Conservation (phyloP, 192 early-diverging fungal species). For the Coemansia sp. region DNA sequence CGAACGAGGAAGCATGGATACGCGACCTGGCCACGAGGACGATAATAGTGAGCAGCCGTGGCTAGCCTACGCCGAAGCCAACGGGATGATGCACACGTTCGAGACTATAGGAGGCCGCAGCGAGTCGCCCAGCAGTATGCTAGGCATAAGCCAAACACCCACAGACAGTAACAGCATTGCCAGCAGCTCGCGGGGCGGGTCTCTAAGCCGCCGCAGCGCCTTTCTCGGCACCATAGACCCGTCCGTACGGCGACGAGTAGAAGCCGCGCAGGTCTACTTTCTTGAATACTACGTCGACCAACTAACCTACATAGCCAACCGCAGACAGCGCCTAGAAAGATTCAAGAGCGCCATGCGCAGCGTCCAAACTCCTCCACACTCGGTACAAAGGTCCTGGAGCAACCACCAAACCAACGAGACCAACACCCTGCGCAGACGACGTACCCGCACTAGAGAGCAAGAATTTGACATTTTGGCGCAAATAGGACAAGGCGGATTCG, state of each 20-base stretch:
- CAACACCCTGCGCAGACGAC: slow-evolving; percentile 60
- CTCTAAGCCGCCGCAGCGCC: slow-evolving; percentile 45
- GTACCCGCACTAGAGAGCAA: slow-evolving; percentile 63
- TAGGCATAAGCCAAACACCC: slow-evolving; percentile 8
- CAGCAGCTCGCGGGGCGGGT: slow-evolving; percentile 28
- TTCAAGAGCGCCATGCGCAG: slow-evolving; percentile 57
- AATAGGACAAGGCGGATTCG: slow-evolving; percentile 79
- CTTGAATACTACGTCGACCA: slow-evolving; percentile 83
- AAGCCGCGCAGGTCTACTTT: slow-evolving; percentile 62
- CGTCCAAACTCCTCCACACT: slow-evolving; percentile 33
- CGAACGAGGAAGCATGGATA: slow-evolving; percentile 32
- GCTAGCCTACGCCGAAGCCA: slow-evolving; percentile 46
- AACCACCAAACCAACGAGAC: slow-evolving; percentile 57
- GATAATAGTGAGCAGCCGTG: slow-evolving; percentile 31
- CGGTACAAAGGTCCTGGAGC: slow-evolving; percentile 44
- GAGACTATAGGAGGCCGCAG: slow-evolving; percentile 44
- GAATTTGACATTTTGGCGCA: slow-evolving; percentile 70
- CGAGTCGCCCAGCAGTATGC: slow-evolving; percentile 34
- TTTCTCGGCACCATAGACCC: slow-evolving; percentile 52
- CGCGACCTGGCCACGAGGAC: slow-evolving; percentile 14
- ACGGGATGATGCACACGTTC: slow-evolving; percentile 55
- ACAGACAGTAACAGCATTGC: slow-evolving; percentile 27
- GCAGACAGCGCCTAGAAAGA: slow-evolving; percentile 56
- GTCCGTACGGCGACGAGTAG: slow-evolving; percentile 42
- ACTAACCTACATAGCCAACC: slow-evolving; percentile 71